phyloP scores from a whole-genome alignment of 208 protist species.

The Leishmania braziliensis region DNA sequence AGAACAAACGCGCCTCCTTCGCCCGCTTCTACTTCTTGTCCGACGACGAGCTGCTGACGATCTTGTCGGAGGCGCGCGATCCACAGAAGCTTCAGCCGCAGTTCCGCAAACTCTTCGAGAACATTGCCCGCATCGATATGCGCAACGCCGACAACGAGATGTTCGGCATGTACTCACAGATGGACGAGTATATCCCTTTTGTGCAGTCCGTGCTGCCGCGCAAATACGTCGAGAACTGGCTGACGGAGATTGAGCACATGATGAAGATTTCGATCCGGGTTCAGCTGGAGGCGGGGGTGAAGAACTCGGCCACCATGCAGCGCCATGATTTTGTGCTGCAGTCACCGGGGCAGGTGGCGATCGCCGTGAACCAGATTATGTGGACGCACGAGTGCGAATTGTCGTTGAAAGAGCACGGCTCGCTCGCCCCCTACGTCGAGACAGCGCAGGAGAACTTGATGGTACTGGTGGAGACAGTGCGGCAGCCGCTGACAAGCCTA shows the following conservation, averaged over 20 bases:
- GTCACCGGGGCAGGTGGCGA: slow-evolving; percentile 90
- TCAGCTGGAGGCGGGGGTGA: slow-evolving; percentile 85
- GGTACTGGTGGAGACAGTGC: slow-evolving; percentile 89
- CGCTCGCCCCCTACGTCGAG: slow-evolving; percentile 79
- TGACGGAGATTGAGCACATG: slow-evolving; percentile 95
- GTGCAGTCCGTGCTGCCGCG: slow-evolving; percentile 91
- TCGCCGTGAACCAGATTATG: slow-evolving; percentile 93
- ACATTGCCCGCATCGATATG: slow-evolving; percentile 93
- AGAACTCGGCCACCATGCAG: slow-evolving; percentile 69
- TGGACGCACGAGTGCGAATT: slow-evolving; percentile 95
- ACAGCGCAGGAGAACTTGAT: slow-evolving; percentile 89
- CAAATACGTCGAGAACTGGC: slow-evolving; percentile 97
- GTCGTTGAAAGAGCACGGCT: slow-evolving; percentile 80
- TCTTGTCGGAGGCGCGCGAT: slow-evolving; percentile 95
- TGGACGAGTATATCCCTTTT: slow-evolving; percentile 96
- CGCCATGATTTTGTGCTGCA: slow-evolving; percentile 83
- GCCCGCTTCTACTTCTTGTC: slow-evolving; percentile 95
- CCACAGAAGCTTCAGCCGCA: slow-evolving; percentile 96
- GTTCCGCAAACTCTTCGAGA: slow-evolving; percentile 97
- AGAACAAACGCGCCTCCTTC: slow-evolving; percentile 95
- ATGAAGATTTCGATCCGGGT: slow-evolving; percentile 94
- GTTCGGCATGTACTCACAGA: slow-evolving; percentile 95
- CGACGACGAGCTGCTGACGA: slow-evolving; percentile 93
- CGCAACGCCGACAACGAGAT: slow-evolving; percentile 91
- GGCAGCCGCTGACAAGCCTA: slow-evolving; percentile 84